phyloP scores from a whole-genome alignment of 352 stramenopile genomes.

The Globisporangium nagaii region DNA sequence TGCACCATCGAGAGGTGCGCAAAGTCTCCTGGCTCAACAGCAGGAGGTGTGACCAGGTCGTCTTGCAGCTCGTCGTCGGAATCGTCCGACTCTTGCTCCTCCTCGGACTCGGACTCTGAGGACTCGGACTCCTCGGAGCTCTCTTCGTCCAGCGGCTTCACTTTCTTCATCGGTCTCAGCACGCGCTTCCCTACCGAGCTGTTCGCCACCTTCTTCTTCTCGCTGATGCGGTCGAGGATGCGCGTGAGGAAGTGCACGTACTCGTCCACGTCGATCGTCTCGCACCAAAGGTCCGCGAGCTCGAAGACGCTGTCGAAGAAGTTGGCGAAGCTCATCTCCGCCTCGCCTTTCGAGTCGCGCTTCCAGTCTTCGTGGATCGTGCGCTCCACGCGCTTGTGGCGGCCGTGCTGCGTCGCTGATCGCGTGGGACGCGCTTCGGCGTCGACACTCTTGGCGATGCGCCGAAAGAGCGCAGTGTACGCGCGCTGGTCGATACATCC shows the following conservation, averaged over 20 bases:
- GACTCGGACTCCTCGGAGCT: conserved; percentile 23
- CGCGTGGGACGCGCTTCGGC: conserved; percentile 25
- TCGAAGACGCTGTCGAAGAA: conserved; percentile 79
- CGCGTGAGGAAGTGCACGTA: conserved; percentile 52
- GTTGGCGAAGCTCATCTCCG: conserved; percentile 50
- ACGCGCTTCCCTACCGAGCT: conserved; percentile 15
- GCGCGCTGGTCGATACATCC: conserved; percentile 54
- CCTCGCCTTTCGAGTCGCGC: conserved; percentile 49
- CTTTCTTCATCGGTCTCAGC: conserved; percentile 36
- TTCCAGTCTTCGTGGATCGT: conserved; percentile 61
- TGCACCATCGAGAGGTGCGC: conserved; percentile 8
- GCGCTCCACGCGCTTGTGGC: conserved; percentile 28
- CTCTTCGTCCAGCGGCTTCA: conserved; percentile 45
- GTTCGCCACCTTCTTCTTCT: conserved; percentile 6
- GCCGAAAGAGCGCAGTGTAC: conserved; percentile 51
- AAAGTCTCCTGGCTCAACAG: background rate
- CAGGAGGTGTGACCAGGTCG: background rate
- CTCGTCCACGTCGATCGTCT: conserved; percentile 60
- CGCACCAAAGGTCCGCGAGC: conserved; percentile 66
- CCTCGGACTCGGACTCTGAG: conserved; percentile 10
- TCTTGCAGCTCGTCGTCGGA: background rate
- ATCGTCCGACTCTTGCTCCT: conserved; percentile 18
- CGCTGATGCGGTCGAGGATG: conserved; percentile 33
- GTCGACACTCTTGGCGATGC: conserved; percentile 49
- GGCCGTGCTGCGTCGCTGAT: background rate